These are phyloP conservation scores for Cercospora beticola DNA, from an alignment of 2,329 filamentous ascomycete genomes.

Conservation along the genomic window DNA sequence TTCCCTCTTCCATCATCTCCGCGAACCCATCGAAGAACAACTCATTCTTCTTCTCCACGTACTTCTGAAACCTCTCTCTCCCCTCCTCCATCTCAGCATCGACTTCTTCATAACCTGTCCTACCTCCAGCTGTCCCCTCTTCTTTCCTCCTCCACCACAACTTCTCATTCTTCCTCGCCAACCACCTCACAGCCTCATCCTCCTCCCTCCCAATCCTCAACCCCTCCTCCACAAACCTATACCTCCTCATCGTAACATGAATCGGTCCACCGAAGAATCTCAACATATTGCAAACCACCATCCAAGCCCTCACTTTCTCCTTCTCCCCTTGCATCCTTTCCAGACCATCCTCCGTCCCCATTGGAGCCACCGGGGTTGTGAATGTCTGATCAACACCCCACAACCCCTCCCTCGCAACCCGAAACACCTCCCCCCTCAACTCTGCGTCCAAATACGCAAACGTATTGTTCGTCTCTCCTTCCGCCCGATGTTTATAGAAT, in stretches of 20 bases:
- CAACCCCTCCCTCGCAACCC: not conserved
- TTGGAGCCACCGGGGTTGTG: no score
- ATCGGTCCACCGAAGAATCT: not conserved
- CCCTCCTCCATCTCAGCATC: not conserved
- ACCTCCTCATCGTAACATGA: not conserved
- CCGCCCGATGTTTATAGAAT: not conserved
- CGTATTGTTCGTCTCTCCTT: not conserved
- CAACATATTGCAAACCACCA: not conserved
- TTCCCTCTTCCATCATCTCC: not conserved
- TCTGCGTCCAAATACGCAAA: not conserved
- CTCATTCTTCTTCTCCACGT: not conserved
- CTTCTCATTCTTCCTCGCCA: not conserved
- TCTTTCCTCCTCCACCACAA: not conserved
- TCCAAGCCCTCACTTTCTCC: not conserved
- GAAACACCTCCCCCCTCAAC: not conserved
- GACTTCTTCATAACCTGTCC: not conserved
- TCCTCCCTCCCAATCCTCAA: not conserved
- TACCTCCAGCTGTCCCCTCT: not conserved
- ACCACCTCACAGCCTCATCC: not conserved
- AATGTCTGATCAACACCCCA: not conserved
- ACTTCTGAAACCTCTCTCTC: not conserved
- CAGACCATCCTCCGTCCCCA: no score
- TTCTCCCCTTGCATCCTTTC: no score
- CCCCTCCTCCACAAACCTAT: not conserved
- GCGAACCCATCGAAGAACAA: not conserved